Conservation (phyloP, 352 stramenopile species). For the Peronospora belbahrii region DNA sequence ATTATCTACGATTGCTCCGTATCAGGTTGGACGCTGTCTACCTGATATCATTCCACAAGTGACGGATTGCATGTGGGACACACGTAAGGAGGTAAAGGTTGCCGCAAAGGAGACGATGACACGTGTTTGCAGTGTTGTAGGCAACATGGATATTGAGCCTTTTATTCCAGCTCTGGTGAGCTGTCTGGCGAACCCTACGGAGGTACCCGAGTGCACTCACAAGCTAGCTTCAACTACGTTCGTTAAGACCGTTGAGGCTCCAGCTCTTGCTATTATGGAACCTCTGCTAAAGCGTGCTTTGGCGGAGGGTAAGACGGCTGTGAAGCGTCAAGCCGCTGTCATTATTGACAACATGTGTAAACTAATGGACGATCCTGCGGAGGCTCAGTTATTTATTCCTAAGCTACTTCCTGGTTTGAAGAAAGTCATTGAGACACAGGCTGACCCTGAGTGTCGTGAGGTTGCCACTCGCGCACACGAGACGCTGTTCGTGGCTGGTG, state of each 20-base stretch:
- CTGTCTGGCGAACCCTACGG: constrained; percentile 94
- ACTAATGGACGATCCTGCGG: constrained; percentile 95
- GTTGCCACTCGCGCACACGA: constrained; percentile 91
- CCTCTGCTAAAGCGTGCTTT: constrained; percentile 94
- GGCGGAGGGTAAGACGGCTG: constrained; percentile 92
- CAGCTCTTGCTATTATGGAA: constrained; percentile 95
- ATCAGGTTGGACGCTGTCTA: constrained; percentile 92
- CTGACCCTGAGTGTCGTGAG: constrained; percentile 95
- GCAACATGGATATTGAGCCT: constrained; percentile 99
- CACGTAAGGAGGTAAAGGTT: constrained; percentile 96
- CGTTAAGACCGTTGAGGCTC: constrained; percentile 96
- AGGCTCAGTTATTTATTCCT: constrained; percentile 96
- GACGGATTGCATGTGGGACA: constrained; percentile 98
- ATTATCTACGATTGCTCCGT: constrained; percentile 89
- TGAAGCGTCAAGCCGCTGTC: constrained; percentile 96
- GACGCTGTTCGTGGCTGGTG: constrained; percentile 91
- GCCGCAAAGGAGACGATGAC: constrained; percentile 92
- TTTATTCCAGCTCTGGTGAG: constrained; percentile 96
- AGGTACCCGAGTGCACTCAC: constrained; percentile 98
- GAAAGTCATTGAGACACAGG: constrained; percentile 93
- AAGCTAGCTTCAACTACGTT: constrained; percentile 98
- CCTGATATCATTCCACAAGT: constrained; percentile 96
- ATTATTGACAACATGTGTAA: constrained; percentile 99
- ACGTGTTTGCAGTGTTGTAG: constrained; percentile 93
- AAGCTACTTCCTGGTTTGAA: constrained; percentile 95